Evolutionary conservation across 2,329 filamentous ascomycete genomes (phyloP).

Genomic region (Colletotrichum brevisporum): DNA sequence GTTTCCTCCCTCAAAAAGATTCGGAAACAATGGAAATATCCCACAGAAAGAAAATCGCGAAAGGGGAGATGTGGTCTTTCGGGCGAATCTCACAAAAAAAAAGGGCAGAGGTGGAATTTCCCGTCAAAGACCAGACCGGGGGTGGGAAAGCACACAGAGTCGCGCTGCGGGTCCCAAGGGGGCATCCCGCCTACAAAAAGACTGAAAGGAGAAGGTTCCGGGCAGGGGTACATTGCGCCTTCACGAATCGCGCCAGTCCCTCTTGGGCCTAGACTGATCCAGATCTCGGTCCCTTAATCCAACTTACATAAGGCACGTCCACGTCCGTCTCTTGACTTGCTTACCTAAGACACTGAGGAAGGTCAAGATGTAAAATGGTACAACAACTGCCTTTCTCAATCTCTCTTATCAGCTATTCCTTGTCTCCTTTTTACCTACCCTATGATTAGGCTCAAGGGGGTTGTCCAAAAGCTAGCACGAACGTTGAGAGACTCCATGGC

Average conservation of each 20-base stretch:
- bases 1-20: constrained; percentile 1
- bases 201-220: constrained; percentile 35
- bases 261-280: constrained; percentile 31
- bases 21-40: constrained; percentile 9
- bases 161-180: constrained; percentile 6
- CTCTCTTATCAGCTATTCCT: no score
- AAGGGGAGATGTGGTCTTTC: constrained; percentile 37
- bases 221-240: constrained; percentile 22
- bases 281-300: constrained; percentile 39
- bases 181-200: constrained; percentile 29
- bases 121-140: constrained; percentile 33
- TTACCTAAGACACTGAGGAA: no score
- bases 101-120: constrained; percentile 31
- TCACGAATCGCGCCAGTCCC: constrained; percentile 32
- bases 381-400: no score
- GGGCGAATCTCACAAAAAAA: constrained; percentile 19
- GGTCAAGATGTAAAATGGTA: no score
- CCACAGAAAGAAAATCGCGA: constrained; percentile 21
- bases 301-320: constrained; percentile 23
- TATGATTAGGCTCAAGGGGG: no score
- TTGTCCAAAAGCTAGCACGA: no score
- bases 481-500: no score
- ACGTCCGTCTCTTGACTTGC: no score
- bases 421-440: no score
- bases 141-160: constrained; percentile 23